Evolutionary conservation across 2,329 filamentous ascomycete genomes (phyloP).

Genomic region (Ophiostoma pallidulum): DNA sequence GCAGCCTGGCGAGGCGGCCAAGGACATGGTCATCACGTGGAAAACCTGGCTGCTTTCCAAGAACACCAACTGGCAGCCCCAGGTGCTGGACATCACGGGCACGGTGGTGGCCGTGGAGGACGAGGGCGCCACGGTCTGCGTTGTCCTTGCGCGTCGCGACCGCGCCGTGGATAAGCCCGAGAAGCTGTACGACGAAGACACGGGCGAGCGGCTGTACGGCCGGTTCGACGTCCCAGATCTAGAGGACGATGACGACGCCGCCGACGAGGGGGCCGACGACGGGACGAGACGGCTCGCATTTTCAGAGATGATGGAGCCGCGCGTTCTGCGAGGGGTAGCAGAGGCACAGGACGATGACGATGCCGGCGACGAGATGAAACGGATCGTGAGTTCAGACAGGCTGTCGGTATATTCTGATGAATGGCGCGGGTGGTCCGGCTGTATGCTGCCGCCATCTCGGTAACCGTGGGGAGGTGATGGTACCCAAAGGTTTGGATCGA

Average conservation of each 20-base stretch:
- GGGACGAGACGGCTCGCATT: conserved; percentile 38
- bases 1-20: conserved; percentile 34
- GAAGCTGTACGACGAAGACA: conserved; percentile 53
- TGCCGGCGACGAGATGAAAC: too few species aligned
- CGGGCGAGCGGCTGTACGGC: conserved; percentile 64
- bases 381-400: too few species aligned
- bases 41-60: conserved; percentile 53
- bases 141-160: conserved; percentile 63
- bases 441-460: too few species aligned
- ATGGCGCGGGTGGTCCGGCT: too few species aligned
- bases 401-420: too few species aligned
- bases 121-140: conserved; percentile 40
- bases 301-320: conserved; percentile 57
- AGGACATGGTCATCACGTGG: conserved; percentile 61
- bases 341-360: too few species aligned
- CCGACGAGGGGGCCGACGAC: conserved; percentile 37
- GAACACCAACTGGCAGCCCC: conserved; percentile 57
- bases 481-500: too few species aligned
- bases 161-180: conserved; percentile 45
- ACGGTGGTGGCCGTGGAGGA: conserved; percentile 49
- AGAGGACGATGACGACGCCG: conserved; percentile 41
- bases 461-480: too few species aligned
- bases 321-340: too few species aligned
- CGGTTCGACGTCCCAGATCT: conserved; percentile 67
- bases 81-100: conserved; percentile 55